phyloP scores from a whole-genome alignment of 495 filamentous ascomycete genomes.

The Aspergillus biplanus region DNA sequence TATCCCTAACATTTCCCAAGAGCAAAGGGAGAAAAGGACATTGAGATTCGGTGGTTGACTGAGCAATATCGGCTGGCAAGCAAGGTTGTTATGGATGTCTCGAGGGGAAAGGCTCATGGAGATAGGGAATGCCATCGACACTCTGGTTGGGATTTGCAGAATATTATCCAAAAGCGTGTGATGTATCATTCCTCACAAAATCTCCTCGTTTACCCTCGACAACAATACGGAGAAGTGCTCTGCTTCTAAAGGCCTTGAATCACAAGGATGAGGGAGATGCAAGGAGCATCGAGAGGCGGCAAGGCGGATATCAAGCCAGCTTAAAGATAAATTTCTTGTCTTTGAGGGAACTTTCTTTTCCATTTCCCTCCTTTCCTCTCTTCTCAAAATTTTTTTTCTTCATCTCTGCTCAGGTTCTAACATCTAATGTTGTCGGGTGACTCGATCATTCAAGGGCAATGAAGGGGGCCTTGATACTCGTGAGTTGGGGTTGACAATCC shows the following conservation, averaged over 20 bases:
- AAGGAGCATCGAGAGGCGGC: slow-evolving; percentile 19
- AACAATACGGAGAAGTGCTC: not conserved
- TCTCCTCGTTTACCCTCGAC: slow-evolving; percentile 1
- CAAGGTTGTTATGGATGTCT: slow-evolving; percentile 3
- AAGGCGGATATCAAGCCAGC: not conserved
- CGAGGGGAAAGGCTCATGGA: not conserved
- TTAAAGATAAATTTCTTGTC: no score
- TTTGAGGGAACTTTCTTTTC: no score
- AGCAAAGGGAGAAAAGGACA: not conserved
- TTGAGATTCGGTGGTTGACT: no score
- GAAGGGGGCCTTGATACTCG: not conserved
- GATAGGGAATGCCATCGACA: not conserved
- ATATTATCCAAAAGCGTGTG: slow-evolving; percentile 5
- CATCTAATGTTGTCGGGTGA: slow-evolving; percentile 18
- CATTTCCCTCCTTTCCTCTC: not conserved
- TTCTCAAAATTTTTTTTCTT: not conserved
- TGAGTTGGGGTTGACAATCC: slow-evolving; percentile 17
- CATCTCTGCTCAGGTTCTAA: not conserved
- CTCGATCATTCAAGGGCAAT: slow-evolving; percentile 14
- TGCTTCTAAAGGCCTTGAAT: not conserved
- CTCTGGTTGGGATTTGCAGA: slow-evolving; percentile 1
- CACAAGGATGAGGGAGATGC: slow-evolving; percentile 10
- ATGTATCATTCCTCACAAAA: slow-evolving; percentile 8
- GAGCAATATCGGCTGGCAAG: not conserved
- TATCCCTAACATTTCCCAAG: not conserved